Conservation (phyloP, 352 stramenopile genomes). For the Pythium vanterpoolii region DNA sequence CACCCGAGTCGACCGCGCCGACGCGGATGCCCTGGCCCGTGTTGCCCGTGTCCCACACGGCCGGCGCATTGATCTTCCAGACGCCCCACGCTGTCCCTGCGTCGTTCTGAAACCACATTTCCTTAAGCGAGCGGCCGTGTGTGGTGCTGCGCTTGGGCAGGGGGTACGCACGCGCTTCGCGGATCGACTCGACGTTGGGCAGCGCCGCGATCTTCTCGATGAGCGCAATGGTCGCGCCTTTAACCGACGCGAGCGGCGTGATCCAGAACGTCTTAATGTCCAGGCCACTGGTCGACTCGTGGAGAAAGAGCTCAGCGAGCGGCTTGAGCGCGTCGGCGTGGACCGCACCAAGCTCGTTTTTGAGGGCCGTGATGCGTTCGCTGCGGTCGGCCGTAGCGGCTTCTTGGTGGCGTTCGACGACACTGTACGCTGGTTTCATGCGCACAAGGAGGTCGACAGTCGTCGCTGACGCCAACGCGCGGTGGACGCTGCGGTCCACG, state of each 20-base stretch:
- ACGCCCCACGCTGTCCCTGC: not conserved
- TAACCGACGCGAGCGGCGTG: conserved; percentile 15
- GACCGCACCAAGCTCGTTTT: conserved; percentile 3
- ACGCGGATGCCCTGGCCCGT: conserved; percentile 25
- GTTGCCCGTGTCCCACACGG: conserved; percentile 16
- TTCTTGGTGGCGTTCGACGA: not conserved
- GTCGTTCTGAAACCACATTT: conserved; percentile 11
- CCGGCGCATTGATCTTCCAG: conserved; percentile 6
- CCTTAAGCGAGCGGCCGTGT: not conserved
- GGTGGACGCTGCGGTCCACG: conserved; percentile 12
- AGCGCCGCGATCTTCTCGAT: conserved; percentile 6
- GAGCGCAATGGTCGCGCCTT: conserved; percentile 3
- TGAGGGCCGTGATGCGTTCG: conserved; percentile 13
- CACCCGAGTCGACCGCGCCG: conserved; percentile 28
- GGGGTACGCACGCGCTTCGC: conserved; percentile 8
- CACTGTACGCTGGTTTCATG: conserved; percentile 2
- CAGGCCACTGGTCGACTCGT: conserved; percentile 10
- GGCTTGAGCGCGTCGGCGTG: not conserved
- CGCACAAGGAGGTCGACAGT: conserved; percentile 8
- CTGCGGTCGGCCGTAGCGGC: not conserved
- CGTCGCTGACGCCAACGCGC: not conserved
- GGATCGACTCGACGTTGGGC: conserved; percentile 6
- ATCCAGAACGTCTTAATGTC: conserved; percentile 26
- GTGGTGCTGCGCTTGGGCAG: conserved; percentile 3
- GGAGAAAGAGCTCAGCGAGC: conserved; percentile 11